Evolutionary conservation across 306 rosid genomes (phyloP).

Genomic region (Mimosa pudica): DNA sequence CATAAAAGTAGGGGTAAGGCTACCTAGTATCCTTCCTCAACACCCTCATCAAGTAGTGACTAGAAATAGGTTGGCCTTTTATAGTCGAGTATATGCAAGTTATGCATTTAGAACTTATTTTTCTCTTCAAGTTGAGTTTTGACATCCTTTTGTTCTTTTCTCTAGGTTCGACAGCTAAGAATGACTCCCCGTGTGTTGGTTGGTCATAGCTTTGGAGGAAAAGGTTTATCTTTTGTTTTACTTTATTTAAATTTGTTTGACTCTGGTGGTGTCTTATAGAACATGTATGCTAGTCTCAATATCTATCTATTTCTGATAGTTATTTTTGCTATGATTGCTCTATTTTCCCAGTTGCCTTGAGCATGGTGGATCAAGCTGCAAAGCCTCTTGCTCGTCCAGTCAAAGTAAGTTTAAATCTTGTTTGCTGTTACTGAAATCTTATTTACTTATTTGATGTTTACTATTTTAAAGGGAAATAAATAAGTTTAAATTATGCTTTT

Average conservation of each 20-base stretch:
- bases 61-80: too few relatives aligned
- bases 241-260: not conserved
- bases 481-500: not conserved
- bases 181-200: slow-evolving; percentile 86
- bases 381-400: slow-evolving; percentile 98
- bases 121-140: slow-evolving; percentile 10
- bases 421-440: slow-evolving; percentile 16
- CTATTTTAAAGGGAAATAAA: not conserved
- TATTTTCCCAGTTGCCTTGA: slow-evolving; percentile 69
- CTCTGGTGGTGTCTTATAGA: not conserved
- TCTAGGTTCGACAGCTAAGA: slow-evolving; percentile 73
- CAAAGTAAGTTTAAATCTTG: slow-evolving; percentile 54
- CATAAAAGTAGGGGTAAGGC: too few relatives aligned
- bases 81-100: slow-evolving; percentile 1
- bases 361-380: slow-evolving; percentile 99
- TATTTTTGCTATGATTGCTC: slow-evolving; percentile 36
- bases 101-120: slow-evolving; percentile 8
- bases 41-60: too few relatives aligned
- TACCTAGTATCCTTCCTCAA: too few relatives aligned
- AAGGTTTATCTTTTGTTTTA: slow-evolving; percentile 48
- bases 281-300: slow-evolving; percentile 2
- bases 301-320: slow-evolving; percentile 28
- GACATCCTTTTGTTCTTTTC: slow-evolving; percentile 36
- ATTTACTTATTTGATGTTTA: not conserved
- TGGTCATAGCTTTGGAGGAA: slow-evolving; percentile 98